Evolutionary conservation across 495 filamentous ascomycete species (phyloP).

Genomic region (Penicillium turbatum): DNA sequence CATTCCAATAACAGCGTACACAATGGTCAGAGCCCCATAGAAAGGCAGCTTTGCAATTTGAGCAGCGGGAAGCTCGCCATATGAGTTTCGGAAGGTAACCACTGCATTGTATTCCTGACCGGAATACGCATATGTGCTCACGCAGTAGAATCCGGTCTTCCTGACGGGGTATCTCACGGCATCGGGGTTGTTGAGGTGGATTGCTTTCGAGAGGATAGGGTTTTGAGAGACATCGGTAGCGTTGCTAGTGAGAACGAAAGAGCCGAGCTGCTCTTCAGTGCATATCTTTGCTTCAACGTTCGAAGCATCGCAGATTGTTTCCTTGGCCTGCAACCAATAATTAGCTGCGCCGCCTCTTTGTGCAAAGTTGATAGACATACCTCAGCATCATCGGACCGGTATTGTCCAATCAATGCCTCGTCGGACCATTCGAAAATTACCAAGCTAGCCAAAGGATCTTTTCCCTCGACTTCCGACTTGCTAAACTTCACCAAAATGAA

Average conservation of each 20-base stretch:
- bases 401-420: slow-evolving; percentile 66
- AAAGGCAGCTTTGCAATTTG: slow-evolving; percentile 98
- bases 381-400: slow-evolving; percentile 29
- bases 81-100: slow-evolving; percentile 91
- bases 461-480: slow-evolving; percentile 50
- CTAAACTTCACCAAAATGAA: slow-evolving; percentile 83
- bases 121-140: slow-evolving; percentile 67
- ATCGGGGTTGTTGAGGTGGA: slow-evolving; percentile 72
- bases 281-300: slow-evolving; percentile 66
- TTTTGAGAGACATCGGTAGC: slow-evolving; percentile 63
- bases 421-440: slow-evolving; percentile 95
- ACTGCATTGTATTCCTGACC: slow-evolving; percentile 66
- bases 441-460: slow-evolving; percentile 75
- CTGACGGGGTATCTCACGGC: slow-evolving; percentile 77
- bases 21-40: slow-evolving; percentile 90
- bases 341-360: slow-evolving; percentile 9
- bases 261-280: slow-evolving; percentile 67
- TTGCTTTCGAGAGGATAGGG: slow-evolving; percentile 68
- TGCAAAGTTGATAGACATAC: slow-evolving; percentile 18
- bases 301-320: slow-evolving; percentile 71
- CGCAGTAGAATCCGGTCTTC: slow-evolving; percentile 94
- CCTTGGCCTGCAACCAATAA: slow-evolving; percentile 43
- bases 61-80: slow-evolving; percentile 88
- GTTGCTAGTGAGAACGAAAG: slow-evolving; percentile 76
- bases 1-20: slow-evolving; percentile 82